Percentiles rank a stretch among this genome's conserved stretches.
Conservation (phyloP, 306 rosid genomes). For the Argentina anserina region DNA sequence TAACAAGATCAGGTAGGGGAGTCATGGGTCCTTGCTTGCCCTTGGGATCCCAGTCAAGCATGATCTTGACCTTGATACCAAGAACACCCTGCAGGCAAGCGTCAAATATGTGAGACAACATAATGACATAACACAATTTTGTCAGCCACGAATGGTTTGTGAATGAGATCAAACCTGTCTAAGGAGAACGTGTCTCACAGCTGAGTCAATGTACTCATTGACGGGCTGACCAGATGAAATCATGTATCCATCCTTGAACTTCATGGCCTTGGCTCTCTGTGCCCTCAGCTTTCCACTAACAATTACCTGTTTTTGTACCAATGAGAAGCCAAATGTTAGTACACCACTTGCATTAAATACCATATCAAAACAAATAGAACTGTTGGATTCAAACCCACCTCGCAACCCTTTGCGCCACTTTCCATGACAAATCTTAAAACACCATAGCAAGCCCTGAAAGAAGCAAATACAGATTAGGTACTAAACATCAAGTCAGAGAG, state of each 20-base stretch:
- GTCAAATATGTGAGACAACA: background rate
- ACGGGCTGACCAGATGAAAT: slow-evolving; percentile 95
- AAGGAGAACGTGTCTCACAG: slow-evolving; percentile 89
- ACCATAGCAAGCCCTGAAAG: slow-evolving; percentile 58
- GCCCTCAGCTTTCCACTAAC: slow-evolving; percentile 91
- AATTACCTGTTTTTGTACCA: slow-evolving; percentile 47
- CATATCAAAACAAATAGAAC: no score
- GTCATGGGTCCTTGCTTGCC: slow-evolving; percentile 90
- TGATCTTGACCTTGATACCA: slow-evolving; percentile 86
- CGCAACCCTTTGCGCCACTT: slow-evolving; percentile 62
- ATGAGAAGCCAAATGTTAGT: background rate
- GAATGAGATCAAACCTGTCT: slow-evolving; percentile 62
- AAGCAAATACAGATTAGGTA: background rate
- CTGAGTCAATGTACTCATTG: slow-evolving; percentile 83
- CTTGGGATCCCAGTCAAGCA: slow-evolving; percentile 97
- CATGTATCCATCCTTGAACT: slow-evolving; percentile 95
- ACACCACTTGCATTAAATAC: background rate
- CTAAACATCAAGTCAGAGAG: background rate
- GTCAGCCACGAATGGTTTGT: no score
- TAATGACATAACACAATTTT: background rate
- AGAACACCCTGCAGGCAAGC: slow-evolving; percentile 61
- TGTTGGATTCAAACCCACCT: slow-evolving; percentile 26
- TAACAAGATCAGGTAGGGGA: slow-evolving; percentile 80
- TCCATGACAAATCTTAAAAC: slow-evolving; percentile 59
- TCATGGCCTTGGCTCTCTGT: slow-evolving; percentile 88